These are phyloP conservation scores for Myrica gale DNA, from an alignment of 306 rosid species.

Conservation along the genomic window DNA sequence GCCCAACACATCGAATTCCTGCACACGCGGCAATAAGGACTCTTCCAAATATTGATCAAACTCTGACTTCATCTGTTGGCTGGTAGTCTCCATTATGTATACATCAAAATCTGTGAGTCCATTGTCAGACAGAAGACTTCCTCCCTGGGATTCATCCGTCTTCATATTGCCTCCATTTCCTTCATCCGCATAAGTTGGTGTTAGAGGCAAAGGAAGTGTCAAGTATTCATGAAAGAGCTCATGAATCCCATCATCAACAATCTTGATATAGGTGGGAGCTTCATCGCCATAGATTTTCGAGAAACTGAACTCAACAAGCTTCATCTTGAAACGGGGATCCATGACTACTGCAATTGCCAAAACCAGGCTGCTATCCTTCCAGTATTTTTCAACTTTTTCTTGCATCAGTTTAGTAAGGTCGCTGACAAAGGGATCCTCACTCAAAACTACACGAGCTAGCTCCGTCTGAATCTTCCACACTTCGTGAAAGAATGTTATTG, in stretches of 20 bases:
- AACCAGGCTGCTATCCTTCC: slow-evolving; percentile 77
- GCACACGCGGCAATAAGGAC: slow-evolving; percentile 74
- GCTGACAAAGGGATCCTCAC: slow-evolving; percentile 63
- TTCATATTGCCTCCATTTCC: slow-evolving; percentile 47
- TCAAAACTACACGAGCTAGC: slow-evolving; percentile 48
- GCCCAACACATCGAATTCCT: slow-evolving; percentile 74
- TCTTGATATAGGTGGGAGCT: slow-evolving; percentile 60
- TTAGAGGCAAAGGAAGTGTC: slow-evolving; percentile 76
- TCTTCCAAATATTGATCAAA: slow-evolving; percentile 91
- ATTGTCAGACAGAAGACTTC: slow-evolving; percentile 55
- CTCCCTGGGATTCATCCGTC: slow-evolving; percentile 53
- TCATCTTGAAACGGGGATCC: slow-evolving; percentile 98
- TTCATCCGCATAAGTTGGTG: slow-evolving; percentile 73
- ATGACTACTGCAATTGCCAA: slow-evolving; percentile 85
- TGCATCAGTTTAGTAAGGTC: slow-evolving; percentile 54
- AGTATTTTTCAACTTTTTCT: slow-evolving; percentile 67
- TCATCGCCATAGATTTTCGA: slow-evolving; percentile 73
- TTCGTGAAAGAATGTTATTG: slow-evolving; percentile 75
- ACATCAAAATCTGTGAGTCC: slow-evolving; percentile 89
- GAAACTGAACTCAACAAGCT: slow-evolving; percentile 95
- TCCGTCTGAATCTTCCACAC: slow-evolving; percentile 90
- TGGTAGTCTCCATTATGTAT: slow-evolving; percentile 87
- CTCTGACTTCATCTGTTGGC: slow-evolving; percentile 86
- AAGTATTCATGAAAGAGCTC: slow-evolving; percentile 84
- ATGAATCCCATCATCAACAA: slow-evolving; percentile 82